Conservation (phyloP, 352 stramenopile species). For the Pythium grandisporangium region DNA sequence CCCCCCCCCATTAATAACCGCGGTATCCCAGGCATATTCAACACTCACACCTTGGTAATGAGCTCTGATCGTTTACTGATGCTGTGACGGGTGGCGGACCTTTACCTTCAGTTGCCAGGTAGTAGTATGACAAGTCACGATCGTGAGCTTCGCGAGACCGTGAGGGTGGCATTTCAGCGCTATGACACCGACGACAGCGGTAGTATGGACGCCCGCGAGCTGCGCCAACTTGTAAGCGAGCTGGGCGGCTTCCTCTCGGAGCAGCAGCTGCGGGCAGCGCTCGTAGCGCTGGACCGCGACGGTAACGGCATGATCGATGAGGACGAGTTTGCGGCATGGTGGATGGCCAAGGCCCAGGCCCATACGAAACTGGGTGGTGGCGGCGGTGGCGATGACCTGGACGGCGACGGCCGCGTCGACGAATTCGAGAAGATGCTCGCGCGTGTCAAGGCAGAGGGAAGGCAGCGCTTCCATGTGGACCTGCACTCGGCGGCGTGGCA, state of each 20-base stretch:
- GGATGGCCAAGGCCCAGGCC: constrained; percentile 25
- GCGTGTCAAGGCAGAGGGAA: constrained; percentile 37
- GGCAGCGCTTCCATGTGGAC: constrained; percentile 54
- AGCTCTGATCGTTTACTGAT: no score
- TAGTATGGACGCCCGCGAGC: constrained; percentile 36
- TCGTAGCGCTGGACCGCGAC: constrained; percentile 33
- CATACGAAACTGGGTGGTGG: no score
- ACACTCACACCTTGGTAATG: no score
- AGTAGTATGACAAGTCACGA: not conserved
- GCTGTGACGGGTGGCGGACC: no score
- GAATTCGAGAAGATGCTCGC: constrained; percentile 41
- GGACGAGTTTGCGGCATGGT: constrained; percentile 54
- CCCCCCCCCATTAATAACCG: no score
- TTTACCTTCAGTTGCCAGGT: no score
- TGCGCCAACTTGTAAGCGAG: constrained; percentile 36
- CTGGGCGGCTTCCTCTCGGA: constrained; percentile 46
- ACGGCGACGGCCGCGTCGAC: constrained; percentile 25
- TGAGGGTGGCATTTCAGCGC: constrained; percentile 39
- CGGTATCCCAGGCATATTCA: no score
- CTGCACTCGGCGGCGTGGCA: constrained; percentile 55
- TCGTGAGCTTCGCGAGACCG: constrained; percentile 39
- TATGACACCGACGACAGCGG: constrained; percentile 53
- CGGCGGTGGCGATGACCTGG: constrained; percentile 19
- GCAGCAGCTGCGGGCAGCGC: constrained; percentile 18
- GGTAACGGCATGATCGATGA: constrained; percentile 40